Percentiles rank a stretch among this genome's conserved stretches.
These are phyloP conservation scores for Cicer chorassanicum DNA, from an alignment of 306 rosid genomes.

Conservation along the genomic window DNA sequence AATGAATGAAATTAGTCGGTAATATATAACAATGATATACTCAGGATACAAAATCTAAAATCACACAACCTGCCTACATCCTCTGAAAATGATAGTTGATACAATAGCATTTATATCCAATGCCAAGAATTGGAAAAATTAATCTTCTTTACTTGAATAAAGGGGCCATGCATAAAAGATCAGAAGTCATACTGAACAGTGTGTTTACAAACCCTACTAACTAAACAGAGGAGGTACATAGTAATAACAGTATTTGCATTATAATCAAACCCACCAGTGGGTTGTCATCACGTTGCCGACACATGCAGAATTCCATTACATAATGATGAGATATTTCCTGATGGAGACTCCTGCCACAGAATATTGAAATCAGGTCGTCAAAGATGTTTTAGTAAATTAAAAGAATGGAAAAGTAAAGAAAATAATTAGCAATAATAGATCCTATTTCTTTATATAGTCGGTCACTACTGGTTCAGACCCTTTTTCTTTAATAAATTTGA, in stretches of 20 bases:
- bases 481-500: constrained; percentile 17
- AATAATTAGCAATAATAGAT: constrained; percentile 12
- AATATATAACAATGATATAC: not conserved
- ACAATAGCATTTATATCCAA: not conserved
- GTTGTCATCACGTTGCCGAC: not conserved
- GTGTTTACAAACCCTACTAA: not conserved
- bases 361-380: constrained; percentile 25
- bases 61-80: not conserved
- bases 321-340: constrained; percentile 19
- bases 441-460: not conserved
- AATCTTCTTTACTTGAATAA: not conserved
- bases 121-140: not conserved
- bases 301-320: constrained; percentile 15
- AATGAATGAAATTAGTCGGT: no score
- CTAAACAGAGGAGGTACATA: not conserved
- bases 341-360: constrained; percentile 21
- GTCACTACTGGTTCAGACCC: not conserved
- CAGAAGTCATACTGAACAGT: not conserved
- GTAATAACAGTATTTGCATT: constrained; percentile 11
- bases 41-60: not conserved
- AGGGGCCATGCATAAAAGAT: not conserved
- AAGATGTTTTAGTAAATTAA: not conserved
- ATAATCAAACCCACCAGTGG: not conserved
- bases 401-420: constrained; percentile 11
- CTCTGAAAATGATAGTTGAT: not conserved